These are phyloP conservation scores for Sordariomycetes sp. DNA, from an alignment of 2,329 filamentous ascomycete species.

Conservation along the genomic window DNA sequence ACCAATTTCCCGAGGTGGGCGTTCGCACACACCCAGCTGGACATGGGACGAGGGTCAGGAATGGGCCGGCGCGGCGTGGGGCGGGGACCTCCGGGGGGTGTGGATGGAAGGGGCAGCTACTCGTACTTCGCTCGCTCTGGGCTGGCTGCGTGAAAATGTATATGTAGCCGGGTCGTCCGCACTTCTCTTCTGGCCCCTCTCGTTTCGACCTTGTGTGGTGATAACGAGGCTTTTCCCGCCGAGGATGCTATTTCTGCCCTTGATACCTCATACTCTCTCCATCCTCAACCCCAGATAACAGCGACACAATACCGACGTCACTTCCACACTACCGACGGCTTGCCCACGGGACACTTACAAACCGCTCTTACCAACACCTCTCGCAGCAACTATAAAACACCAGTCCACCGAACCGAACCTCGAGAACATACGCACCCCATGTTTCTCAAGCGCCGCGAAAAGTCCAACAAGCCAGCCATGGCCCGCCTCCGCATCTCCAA, in stretches of 20 bases:
- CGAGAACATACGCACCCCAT: not conserved
- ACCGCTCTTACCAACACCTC: not conserved
- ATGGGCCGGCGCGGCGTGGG: too few species aligned
- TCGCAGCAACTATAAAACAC: not conserved
- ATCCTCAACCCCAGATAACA: not conserved
- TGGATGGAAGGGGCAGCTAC: too few species aligned
- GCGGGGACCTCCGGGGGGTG: too few species aligned
- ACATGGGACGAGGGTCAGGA: too few species aligned
- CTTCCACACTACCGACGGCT: too few species aligned
- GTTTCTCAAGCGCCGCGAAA: conserved; percentile 1
- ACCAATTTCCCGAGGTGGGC: too few species aligned
- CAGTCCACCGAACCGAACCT: not conserved
- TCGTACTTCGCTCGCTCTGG: too few species aligned
- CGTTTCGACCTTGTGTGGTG: not conserved
- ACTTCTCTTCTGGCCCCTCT: not conserved
- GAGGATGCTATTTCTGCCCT: not conserved
- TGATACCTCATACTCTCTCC: not conserved
- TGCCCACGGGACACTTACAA: not conserved
- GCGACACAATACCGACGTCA: not conserved
- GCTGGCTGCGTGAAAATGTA: too few species aligned
- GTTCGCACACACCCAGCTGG: too few species aligned
- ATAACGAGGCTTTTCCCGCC: not conserved
- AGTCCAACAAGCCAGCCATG: not conserved
- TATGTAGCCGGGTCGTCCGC: not conserved
- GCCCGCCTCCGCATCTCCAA: conserved; percentile 24